These are phyloP conservation scores for Eremothecium cymbalariae DNA, from an alignment of 1,139 yeast species.

Conservation along the genomic window DNA sequence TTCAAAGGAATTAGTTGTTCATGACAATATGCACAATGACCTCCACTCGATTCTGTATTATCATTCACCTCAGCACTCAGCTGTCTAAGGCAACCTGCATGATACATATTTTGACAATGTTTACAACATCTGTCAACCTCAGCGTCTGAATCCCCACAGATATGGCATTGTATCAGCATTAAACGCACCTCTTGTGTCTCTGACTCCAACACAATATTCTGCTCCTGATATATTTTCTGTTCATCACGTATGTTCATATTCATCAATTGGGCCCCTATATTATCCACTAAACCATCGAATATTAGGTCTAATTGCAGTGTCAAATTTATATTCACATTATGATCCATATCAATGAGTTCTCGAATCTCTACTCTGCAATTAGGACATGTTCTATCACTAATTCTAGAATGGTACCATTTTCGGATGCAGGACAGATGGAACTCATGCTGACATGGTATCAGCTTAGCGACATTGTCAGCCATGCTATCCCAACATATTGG, in stretches of 20 bases:
- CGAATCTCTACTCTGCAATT: conserved; percentile 21
- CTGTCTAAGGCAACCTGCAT: conserved; percentile 19
- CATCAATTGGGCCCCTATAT: background rate
- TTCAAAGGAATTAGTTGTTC: conserved; percentile 1
- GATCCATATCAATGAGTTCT: conserved; percentile 13
- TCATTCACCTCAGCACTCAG: conserved; percentile 22
- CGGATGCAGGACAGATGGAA: conserved; percentile 27
- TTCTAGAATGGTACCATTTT: conserved; percentile 26
- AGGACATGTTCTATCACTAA: conserved; percentile 22
- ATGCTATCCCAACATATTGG: conserved; percentile 26
- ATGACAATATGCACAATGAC: conserved; percentile 7
- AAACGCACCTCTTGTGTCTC: too few relatives aligned
- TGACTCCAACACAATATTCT: conserved; percentile 7
- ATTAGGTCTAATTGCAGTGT: conserved; percentile 3
- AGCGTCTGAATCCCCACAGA: conserved; percentile 20
- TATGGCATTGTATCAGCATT: conserved; percentile 13
- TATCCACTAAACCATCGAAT: conserved; percentile 1
- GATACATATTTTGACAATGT: conserved; percentile 18
- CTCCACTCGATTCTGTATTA: conserved; percentile 1
- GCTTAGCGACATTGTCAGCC: conserved; percentile 17
- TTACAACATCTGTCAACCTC: conserved; percentile 15
- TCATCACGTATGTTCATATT: background rate
- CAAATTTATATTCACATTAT: conserved; percentile 10
- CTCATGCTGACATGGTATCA: conserved; percentile 25
- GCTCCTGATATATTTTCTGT: background rate